Base-by-base conservation (phyloP, 2,329 filamentous ascomycete genomes). In the Aureobasidium leucospermi region DNA sequence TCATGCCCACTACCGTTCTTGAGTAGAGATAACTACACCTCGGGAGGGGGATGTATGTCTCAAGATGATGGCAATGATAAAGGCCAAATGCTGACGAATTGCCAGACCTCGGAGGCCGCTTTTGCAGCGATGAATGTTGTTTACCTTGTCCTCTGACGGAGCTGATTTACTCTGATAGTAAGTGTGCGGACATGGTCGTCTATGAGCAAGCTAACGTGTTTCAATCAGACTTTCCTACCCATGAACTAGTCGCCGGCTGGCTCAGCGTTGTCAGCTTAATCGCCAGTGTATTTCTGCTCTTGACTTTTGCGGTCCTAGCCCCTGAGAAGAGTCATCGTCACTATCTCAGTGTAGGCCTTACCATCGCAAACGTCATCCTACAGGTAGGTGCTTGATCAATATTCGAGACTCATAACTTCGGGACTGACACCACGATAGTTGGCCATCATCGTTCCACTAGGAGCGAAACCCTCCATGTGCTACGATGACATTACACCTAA, bases 291-390 rank as follows among this genome's bases (percentile, higher is more conserved):
- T 90, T 91, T 67, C 77, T 96, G 38, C 76, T 96, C 8, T 58
- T 88, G 8, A 94, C 89, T 10, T 96, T 89, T 80, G 78, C 82
- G 8, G 78, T 86, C n/a, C 77, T 96, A 32, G 89, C 91, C 0
- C 82, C 89, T 38, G 87, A 91, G 65, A 89, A 87, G 77, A 94
- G 89, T n/a, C 86, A 89, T 68, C 83, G 90, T 42, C 91, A 96
- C 71, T 96, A 96, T 67, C 78, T 96, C 43, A 94, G 86, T 70
- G 85, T 96, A 63, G 90, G 89, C 67, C 78, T 96, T 48, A 86
- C 86, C 0, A 71, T 86, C 42, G 86, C 82, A 3, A 82, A 91
- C 46, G 72, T 86, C 45, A 77, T 91, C 58, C 87, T 96, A 82
- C 87, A 89, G 72, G 88, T 89, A 74, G 77, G 86, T 38, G 11